Base-by-base conservation (phyloP, 1,139 yeast species). In the Saccharomycopsis crataegensis region DNA sequence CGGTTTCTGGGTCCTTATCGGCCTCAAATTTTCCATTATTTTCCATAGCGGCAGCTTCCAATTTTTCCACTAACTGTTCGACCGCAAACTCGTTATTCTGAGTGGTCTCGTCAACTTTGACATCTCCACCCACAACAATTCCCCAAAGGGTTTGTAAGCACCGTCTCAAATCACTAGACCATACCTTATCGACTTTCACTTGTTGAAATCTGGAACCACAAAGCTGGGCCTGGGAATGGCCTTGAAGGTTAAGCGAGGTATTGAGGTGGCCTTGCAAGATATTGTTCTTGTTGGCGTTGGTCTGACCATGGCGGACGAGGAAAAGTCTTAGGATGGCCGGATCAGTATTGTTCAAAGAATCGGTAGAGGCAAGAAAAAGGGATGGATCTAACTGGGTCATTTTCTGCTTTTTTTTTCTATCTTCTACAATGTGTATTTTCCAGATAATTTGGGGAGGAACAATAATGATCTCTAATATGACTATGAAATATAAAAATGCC, bases 241-340 rank as follows among this genome's bases (percentile, higher is more conserved):
- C 96, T 1, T 71, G 73, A 0, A 67, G 73, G 62, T 87, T 86
- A 51, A 87, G 64, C 36, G 77, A 75, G 3, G 82, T 77, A 62
- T 87, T 80, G 49, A 70, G 60, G 64, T 87, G 95, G 2, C 96
- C 96, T 65, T 87, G 96, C 48, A 87, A 68, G 50, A 84, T 82
- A 65, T 80, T 82, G 57, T 75, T 65, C 28, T 75, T 72, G 64
- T 87, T 87, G 65, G 83, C 82, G 57, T 81, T 82, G 0, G 96
- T 87, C 65, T 85, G 93, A 2, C 95, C 96, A 62, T 87, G 96
- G 62, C 96, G 77, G 6, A 87, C 78, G 3, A 86, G 65, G 60
- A 83, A 81, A 1, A 87, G 65, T 31, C 89, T 71, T 3, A 84
- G 68, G 2, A 67, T 63, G 1, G 66, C 60, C 0, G 65, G 62